These are phyloP conservation scores for Flaveria robusta DNA, from an alignment of 129 eudicot species.

Conservation along the genomic window DNA sequence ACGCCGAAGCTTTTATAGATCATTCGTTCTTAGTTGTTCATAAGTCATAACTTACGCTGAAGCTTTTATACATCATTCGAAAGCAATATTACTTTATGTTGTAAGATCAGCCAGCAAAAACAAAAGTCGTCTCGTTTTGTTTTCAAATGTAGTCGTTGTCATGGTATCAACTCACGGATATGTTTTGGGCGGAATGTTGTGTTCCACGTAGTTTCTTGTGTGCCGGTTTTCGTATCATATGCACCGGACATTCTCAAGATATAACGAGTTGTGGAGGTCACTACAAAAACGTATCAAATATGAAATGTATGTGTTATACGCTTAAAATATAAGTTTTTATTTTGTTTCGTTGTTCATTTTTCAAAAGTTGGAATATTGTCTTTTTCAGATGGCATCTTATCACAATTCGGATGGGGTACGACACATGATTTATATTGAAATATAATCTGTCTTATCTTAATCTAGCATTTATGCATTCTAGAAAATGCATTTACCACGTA, in stretches of 20 bases:
- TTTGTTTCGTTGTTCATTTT: constrained; percentile 22
- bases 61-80: background rate
- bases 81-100: background rate
- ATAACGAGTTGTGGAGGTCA: constrained; percentile 36
- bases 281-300: constrained; percentile 9
- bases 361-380: constrained; percentile 30
- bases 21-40: too few relatives aligned
- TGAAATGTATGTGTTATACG: constrained; percentile 7
- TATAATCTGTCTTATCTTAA: constrained; percentile 3
- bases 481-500: background rate
- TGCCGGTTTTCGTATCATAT: constrained; percentile 31
- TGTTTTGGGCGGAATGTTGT: constrained; percentile 7
- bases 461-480: constrained; percentile 14
- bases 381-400: constrained; percentile 40
- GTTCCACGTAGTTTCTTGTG: constrained; percentile 27
- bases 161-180: background rate
- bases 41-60: too few relatives aligned
- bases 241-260: constrained; percentile 30
- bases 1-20: too few relatives aligned
- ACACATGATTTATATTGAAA: constrained; percentile 21
- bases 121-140: background rate
- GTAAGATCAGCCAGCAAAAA: background rate
- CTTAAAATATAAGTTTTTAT: constrained; percentile 29
- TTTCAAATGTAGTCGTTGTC: constrained; percentile 1
- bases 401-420: constrained; percentile 27